Evolutionary conservation across 257 asterid genomes (phyloP).

Genomic region (Osmanthus fragrans): DNA sequence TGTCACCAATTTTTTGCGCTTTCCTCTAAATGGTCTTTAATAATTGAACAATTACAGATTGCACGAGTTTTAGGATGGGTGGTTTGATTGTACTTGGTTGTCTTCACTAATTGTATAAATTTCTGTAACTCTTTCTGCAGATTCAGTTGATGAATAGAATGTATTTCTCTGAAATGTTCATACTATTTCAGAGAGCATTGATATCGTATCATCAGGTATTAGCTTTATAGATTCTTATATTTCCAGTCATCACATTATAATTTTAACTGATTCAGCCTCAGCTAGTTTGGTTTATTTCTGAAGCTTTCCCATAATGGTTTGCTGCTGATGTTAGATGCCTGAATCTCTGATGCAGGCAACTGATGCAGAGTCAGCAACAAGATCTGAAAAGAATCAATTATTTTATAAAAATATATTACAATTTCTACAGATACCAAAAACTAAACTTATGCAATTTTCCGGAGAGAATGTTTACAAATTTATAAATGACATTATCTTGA

Average conservation of each 20-base stretch:
- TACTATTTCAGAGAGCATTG: slow-evolving; percentile 10
- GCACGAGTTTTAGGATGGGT: neutral
- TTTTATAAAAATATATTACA: neutral
- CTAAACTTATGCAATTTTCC: slow-evolving; percentile 17
- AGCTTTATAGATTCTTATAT: neutral
- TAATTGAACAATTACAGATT: too few relatives aligned
- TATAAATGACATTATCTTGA: slow-evolving; percentile 9
- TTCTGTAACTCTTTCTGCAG: slow-evolving; percentile 23
- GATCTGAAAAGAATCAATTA: slow-evolving; percentile 4
- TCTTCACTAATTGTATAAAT: slow-evolving; percentile 1
- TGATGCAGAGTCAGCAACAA: slow-evolving; percentile 10
- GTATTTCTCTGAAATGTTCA: slow-evolving; percentile 17
- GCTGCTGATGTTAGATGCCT: slow-evolving; percentile 13
- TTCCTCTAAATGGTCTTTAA: neutral
- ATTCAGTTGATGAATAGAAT: slow-evolving; percentile 30
- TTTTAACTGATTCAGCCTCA: neutral
- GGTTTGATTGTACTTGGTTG: neutral
- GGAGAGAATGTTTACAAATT: slow-evolving; percentile 26
- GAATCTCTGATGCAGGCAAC: slow-evolving; percentile 32
- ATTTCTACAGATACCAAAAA: slow-evolving; percentile 28
- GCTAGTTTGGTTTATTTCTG: neutral
- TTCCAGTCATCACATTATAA: neutral
- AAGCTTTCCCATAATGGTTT: neutral
- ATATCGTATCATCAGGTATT: slow-evolving; percentile 29
- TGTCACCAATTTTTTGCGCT: neutral